Base-by-base conservation (phyloP, 441 rosid genomes). In the Aleurites moluccanus region DNA sequence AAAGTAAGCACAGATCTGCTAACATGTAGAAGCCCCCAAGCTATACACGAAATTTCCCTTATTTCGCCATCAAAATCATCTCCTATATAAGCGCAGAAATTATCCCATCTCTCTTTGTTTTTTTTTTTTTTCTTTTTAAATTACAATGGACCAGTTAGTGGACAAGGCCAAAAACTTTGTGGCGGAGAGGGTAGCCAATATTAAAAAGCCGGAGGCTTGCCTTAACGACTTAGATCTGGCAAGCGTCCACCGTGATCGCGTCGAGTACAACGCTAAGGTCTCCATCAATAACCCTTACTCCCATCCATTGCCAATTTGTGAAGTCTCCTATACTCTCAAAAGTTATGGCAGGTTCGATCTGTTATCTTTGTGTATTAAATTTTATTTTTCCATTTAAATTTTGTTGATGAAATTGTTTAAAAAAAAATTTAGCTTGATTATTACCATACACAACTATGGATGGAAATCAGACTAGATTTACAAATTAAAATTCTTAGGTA, bases 171-270 rank as follows among this genome's bases (percentile, higher is more conserved):
- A 91, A 85, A 78, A 85, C 40, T 91, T 81, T 47, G 80, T 91
- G 75, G 86, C 86, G 44, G 94, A 88, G 75, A 91, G 91, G 83
- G 77, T 92, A 27, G 79, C 87, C 13, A 77, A 79, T 77, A 57
- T 91, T 2, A 83, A 87, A 80, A 92, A 82, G 69, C 99, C 99
- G 40, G 96, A 91, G 85, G 92, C 96, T 14, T 69, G 72, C 78
- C 80, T 95, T 2, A 76, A 75, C 11, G 83, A 85, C 75, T 88
- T 92, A 9, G 86, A 88, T 79, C 87, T 95, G 25, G 87, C 78
- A 52, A 64, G 83, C 33, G 88, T 90, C 27, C 85, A 82, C 77
- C 89, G 88, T 7, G 86, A 87, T 82, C 83, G 84, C 52, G 76
- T 90, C 14, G 89, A 86, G 52, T 93, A 91, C 71, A 72, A 44